Conservation (phyloP, 2,329 filamentous ascomycete species). For the Trichocomaceae sp. region DNA sequence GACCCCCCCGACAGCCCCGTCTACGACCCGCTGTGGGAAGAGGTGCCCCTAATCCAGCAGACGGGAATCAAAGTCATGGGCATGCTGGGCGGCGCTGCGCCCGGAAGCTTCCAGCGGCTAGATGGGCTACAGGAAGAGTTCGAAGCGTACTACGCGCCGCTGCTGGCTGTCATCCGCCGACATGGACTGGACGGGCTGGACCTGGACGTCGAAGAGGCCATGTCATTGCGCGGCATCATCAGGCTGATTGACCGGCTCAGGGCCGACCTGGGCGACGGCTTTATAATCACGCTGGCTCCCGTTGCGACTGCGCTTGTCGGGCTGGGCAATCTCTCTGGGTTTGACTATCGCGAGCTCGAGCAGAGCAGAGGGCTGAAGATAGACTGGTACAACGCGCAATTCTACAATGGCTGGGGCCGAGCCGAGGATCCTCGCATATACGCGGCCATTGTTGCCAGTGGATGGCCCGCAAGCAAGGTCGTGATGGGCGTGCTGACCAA, state of each 20-base stretch:
- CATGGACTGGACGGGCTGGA: conserved; percentile 64
- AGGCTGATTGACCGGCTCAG: conserved; percentile 62
- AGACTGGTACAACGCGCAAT: conserved; percentile 83
- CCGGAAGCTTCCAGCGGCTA: conserved; percentile 61
- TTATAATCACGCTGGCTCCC: conserved; percentile 75
- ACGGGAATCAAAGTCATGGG: conserved; percentile 72
- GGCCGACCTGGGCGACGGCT: conserved; percentile 44
- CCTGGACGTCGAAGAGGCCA: conserved; percentile 72
- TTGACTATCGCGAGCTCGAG: conserved; percentile 71
- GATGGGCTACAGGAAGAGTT: conserved; percentile 56
- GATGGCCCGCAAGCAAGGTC: conserved; percentile 67
- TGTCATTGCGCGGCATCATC: conserved; percentile 60
- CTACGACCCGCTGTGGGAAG: conserved; percentile 70
- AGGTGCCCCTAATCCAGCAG: conserved; percentile 64
- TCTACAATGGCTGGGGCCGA: conserved; percentile 85
- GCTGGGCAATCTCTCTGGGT: conserved; percentile 64
- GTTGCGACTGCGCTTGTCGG: conserved; percentile 68
- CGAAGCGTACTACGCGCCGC: conserved; percentile 64
- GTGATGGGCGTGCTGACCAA: conserved; percentile 78
- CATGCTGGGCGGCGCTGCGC: conserved; percentile 81
- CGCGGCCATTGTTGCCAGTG: conserved; percentile 41
- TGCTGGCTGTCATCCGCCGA: conserved; percentile 58
- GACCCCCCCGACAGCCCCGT: conserved; percentile 60
- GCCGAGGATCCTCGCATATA: conserved; percentile 46
- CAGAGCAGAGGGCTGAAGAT: conserved; percentile 59